These are phyloP conservation scores for Thalassiosira profunda DNA, from an alignment of 108 stramenopile genomes.

Conservation along the genomic window DNA sequence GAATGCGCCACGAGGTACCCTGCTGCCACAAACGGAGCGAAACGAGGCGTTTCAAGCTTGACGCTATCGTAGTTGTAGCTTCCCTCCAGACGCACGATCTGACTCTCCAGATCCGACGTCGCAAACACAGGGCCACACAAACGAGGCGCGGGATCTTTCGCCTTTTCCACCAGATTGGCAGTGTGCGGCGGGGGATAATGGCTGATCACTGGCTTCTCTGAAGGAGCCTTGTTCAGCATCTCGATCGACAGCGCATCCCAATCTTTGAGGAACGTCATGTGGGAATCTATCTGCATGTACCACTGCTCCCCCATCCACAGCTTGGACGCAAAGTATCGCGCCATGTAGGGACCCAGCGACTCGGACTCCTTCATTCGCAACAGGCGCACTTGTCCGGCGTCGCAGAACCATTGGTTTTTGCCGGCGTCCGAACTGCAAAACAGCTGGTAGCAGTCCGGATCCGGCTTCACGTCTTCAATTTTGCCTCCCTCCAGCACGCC, in stretches of 20 bases:
- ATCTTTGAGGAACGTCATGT: conserved; percentile 84
- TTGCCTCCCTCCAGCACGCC: conserved; percentile 68
- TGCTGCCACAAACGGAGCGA: conserved; percentile 86
- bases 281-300: conserved; percentile 97
- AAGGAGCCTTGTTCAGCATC: conserved; percentile 81
- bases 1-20: conserved; percentile 78
- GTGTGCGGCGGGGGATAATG: conserved; percentile 89
- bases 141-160: conserved; percentile 55
- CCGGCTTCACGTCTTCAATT: conserved; percentile 66
- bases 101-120: conserved; percentile 82
- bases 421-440: conserved; percentile 83
- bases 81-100: conserved; percentile 89
- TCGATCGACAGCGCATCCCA: conserved; percentile 91
- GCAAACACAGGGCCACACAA: conserved; percentile 92
- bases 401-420: conserved; percentile 63
- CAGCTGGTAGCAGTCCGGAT: conserved; percentile 70
- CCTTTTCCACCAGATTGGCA: conserved; percentile 53
- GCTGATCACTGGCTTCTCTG: conserved; percentile 87
- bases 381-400: conserved; percentile 69
- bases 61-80: conserved; percentile 65
- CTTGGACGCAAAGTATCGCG: conserved; percentile 92
- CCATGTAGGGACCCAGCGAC: conserved; percentile 94
- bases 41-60: conserved; percentile 69
- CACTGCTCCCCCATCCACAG: conserved; percentile 96
- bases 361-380: conserved; percentile 93